Evolutionary conservation across 2,329 filamentous ascomycete genomes (phyloP).

Genomic region (Parafenestella ontariensis): DNA sequence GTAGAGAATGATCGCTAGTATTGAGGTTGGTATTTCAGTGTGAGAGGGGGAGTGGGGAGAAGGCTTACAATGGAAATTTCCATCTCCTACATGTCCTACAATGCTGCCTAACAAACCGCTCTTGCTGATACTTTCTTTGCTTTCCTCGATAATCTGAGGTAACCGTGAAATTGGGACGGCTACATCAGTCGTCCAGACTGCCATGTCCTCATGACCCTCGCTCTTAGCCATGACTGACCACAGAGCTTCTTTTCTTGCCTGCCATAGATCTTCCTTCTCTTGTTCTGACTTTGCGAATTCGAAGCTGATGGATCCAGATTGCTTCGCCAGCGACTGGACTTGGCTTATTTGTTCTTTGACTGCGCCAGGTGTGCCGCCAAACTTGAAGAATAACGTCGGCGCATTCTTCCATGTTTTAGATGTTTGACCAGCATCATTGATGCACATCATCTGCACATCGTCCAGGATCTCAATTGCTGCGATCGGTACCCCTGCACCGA

Average conservation of each 20-base stretch:
- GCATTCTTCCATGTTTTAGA: conserved; percentile 71
- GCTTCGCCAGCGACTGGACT: conserved; percentile 67
- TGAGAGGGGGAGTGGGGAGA: conserved; percentile 1
- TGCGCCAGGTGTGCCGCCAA: conserved; percentile 69
- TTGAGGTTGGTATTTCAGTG: conserved; percentile 5
- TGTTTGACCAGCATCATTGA: conserved; percentile 71
- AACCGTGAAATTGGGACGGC: conserved; percentile 76
- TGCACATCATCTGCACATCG: conserved; percentile 83
- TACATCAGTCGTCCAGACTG: conserved; percentile 82
- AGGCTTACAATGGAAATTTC: conserved; percentile 71
- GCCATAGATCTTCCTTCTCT: conserved; percentile 75
- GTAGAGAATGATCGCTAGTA: conserved; percentile 66
- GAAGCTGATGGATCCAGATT: conserved; percentile 69
- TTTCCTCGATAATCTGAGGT: conserved; percentile 78
- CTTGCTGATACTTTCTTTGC: conserved; percentile 69
- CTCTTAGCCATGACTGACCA: conserved; percentile 75
- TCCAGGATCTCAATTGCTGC: conserved; percentile 94
- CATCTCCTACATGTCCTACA: conserved; percentile 77
- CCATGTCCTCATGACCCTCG: conserved; percentile 62
- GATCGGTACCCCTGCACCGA: conserved; percentile 80
- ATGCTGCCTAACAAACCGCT: conserved; percentile 70
- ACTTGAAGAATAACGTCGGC: conserved; percentile 79
- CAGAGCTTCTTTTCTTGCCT: conserved; percentile 75
- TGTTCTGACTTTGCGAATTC: conserved; percentile 71
- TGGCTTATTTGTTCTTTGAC: conserved; percentile 81